A percentile compares a stretch with the other conserved stretches of the same genome.
These are phyloP conservation scores for Boletus tomentosulus DNA, from an alignment of 768 basidiomycete species.

Conservation along the genomic window DNA sequence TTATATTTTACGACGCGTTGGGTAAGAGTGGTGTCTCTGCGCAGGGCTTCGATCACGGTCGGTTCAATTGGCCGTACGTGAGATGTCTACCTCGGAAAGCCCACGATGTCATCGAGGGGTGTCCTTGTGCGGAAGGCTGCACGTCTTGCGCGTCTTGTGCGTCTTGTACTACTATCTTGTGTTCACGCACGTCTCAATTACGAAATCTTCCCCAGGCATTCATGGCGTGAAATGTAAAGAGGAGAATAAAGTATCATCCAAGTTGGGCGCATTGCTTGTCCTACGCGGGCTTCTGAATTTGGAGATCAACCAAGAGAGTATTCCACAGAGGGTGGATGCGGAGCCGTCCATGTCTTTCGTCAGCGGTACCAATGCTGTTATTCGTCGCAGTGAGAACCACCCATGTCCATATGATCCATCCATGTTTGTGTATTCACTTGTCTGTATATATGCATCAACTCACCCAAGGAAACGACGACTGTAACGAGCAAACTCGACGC, in stretches of 20 bases:
- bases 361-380: too few relatives aligned
- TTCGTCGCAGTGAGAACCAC: too few relatives aligned
- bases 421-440: too few relatives aligned
- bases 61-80: not conserved
- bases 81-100: constrained; percentile 38
- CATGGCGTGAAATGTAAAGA: constrained; percentile 63
- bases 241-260: constrained; percentile 66
- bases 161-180: not conserved
- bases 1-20: constrained; percentile 76
- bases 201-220: constrained; percentile 47
- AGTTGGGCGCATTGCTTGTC: constrained; percentile 68
- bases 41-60: constrained; percentile 82
- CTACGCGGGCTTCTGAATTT: constrained; percentile 56
- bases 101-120: constrained; percentile 50
- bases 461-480: too few relatives aligned
- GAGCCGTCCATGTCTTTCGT: not conserved
- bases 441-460: too few relatives aligned
- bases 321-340: constrained; percentile 33
- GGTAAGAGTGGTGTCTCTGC: constrained; percentile 70
- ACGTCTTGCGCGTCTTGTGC: constrained; percentile 48
- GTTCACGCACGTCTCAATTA: not conserved
- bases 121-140: constrained; percentile 70
- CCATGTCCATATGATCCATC: too few relatives aligned
- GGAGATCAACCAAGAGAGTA: constrained; percentile 35
- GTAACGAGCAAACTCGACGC: not conserved